phyloP scores from a whole-genome alignment of 2,329 filamentous ascomycete species.

The Neonectria coccinea region DNA sequence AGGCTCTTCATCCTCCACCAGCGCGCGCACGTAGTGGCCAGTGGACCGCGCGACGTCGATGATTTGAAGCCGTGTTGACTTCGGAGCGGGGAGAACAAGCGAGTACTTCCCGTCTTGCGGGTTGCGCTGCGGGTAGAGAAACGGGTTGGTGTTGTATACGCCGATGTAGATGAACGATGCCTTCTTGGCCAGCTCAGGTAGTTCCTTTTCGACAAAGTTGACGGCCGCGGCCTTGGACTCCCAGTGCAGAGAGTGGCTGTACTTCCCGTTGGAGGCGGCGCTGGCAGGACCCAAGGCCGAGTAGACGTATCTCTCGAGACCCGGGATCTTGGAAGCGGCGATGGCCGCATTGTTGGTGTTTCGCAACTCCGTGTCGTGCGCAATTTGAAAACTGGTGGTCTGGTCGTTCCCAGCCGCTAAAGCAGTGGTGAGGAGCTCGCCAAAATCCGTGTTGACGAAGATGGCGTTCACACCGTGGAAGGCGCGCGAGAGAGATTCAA shows the following conservation, averaged over 20 bases:
- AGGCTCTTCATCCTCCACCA: slow-evolving; percentile 55
- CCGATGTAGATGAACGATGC: slow-evolving; percentile 45
- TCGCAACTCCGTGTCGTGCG: slow-evolving; percentile 58
- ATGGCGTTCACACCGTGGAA: slow-evolving; percentile 59
- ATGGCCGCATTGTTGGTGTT: slow-evolving; percentile 67
- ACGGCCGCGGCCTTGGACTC: slow-evolving; percentile 64
- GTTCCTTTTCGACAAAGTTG: slow-evolving; percentile 54
- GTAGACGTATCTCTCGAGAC: slow-evolving; percentile 60
- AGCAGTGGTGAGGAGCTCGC: slow-evolving; percentile 55
- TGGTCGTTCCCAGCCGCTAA: slow-evolving; percentile 51
- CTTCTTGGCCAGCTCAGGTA: slow-evolving; percentile 57
- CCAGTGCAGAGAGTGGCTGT: slow-evolving; percentile 59
- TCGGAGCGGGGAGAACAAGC: slow-evolving; percentile 46
- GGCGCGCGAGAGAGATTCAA: slow-evolving; percentile 51
- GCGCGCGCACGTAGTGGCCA: slow-evolving; percentile 57
- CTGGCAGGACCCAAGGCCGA: slow-evolving; percentile 61
- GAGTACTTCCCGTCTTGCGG: slow-evolving; percentile 45
- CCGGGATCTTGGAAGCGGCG: slow-evolving; percentile 56
- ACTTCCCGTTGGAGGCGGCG: slow-evolving; percentile 57
- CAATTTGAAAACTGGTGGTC: slow-evolving; percentile 51
- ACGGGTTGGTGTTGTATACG: slow-evolving; percentile 38
- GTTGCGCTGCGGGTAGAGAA: slow-evolving; percentile 44
- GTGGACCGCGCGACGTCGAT: slow-evolving; percentile 54
- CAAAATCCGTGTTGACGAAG: slow-evolving; percentile 67
- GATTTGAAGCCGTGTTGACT: slow-evolving; percentile 51